phyloP scores from a whole-genome alignment of 2,329 filamentous ascomycete species.

The Xylariaceae sp. region DNA sequence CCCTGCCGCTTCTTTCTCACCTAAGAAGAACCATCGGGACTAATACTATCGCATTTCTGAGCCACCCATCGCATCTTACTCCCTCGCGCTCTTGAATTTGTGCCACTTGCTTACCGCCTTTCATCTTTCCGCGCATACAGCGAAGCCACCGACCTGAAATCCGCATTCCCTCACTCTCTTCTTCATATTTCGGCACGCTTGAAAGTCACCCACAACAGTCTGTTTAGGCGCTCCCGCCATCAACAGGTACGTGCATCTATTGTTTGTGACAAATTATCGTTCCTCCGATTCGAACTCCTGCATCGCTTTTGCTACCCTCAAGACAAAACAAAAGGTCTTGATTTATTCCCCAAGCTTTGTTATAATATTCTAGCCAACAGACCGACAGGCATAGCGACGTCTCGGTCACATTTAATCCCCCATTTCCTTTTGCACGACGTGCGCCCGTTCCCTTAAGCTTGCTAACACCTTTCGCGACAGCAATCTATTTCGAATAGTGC shows the following conservation, averaged over 20 bases:
- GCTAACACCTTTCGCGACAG: constrained; percentile 1
- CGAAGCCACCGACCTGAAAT: constrained; percentile 2
- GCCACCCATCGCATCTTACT: constrained; percentile 23
- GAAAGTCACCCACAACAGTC: neutral
- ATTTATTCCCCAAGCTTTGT: constrained; percentile 1
- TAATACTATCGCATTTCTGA: constrained; percentile 28
- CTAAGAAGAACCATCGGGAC: constrained; percentile 29
- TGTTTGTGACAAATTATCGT: constrained; percentile 11
- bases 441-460: neutral
- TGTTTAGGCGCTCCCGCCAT: constrained; percentile 8
- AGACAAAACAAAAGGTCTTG: constrained; percentile 15
- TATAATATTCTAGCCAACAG: constrained; percentile 1
- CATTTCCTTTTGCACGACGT: constrained; percentile 9
- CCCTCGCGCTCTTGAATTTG: constrained; percentile 13
- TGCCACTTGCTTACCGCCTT: constrained; percentile 26
- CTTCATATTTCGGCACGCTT: constrained; percentile 11
- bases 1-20: constrained; percentile 26
- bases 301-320: constrained; percentile 23
- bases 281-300: constrained; percentile 26
- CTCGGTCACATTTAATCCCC: constrained; percentile 8
- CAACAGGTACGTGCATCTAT: constrained; percentile 14
- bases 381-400: constrained; percentile 9
- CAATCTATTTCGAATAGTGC: neutral
- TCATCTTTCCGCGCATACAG: constrained; percentile 7
- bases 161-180: neutral